Conservation (phyloP, 768 basidiomycete genomes). For the Boletellus emodensis region DNA sequence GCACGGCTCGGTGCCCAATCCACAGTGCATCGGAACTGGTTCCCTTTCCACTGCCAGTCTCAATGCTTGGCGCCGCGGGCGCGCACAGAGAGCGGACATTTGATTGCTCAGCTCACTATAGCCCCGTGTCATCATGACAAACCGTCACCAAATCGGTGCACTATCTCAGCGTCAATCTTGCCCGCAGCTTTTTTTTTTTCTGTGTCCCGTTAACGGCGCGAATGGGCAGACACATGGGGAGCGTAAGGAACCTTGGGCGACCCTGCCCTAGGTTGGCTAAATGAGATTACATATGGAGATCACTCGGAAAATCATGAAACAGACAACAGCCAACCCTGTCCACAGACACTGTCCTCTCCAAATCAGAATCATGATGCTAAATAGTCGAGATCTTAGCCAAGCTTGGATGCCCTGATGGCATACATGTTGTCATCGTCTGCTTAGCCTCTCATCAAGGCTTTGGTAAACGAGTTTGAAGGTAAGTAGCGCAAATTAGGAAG, state of each 20-base stretch:
- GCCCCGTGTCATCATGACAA: not conserved
- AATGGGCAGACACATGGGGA: not conserved
- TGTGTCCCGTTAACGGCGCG: constrained; percentile 1
- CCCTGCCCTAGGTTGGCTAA: not conserved
- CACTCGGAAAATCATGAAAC: constrained; percentile 6
- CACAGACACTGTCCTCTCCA: not conserved
- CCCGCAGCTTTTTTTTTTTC: not conserved
- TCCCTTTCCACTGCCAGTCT: too few relatives aligned
- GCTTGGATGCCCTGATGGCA: not conserved
- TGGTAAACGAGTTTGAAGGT: not conserved
- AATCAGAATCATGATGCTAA: constrained; percentile 1
- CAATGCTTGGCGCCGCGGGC: not conserved
- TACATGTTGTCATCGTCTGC: not conserved
- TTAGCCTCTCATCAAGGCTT: not conserved
- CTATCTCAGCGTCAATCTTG: constrained; percentile 19
- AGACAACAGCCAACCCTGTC: not conserved
- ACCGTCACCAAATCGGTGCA: not conserved
- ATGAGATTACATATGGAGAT: not conserved
- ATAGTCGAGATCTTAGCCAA: not conserved
- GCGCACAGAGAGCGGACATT: constrained; percentile 10
- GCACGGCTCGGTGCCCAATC: not conserved
- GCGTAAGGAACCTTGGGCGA: not conserved
- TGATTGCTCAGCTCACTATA: not conserved
- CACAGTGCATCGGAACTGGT: not conserved
- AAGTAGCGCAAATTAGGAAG: too few relatives aligned